Evolutionary conservation across 768 basidiomycete species (phyloP).

Genomic region (Kwoniella heveanensis): DNA sequence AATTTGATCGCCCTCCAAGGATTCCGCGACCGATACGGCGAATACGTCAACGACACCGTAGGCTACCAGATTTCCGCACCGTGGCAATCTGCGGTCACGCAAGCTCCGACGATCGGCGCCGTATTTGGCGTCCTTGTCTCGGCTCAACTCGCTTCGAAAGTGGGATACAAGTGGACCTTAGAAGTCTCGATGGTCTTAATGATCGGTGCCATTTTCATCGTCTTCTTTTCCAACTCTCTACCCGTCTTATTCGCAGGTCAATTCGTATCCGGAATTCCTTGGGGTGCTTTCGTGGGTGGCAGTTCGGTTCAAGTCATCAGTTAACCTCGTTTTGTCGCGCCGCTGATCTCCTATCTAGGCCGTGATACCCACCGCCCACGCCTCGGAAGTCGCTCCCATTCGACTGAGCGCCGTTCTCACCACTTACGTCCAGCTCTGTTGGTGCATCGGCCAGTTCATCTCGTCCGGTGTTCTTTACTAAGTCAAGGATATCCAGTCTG

Average conservation of each 20-base stretch:
- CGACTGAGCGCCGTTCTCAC: slow-evolving; percentile 32
- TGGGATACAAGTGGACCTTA: slow-evolving; percentile 29
- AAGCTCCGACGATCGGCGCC: slow-evolving; percentile 17
- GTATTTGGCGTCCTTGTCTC: slow-evolving; percentile 20
- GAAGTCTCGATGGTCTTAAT: slow-evolving; percentile 26
- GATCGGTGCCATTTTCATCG: slow-evolving; percentile 30
- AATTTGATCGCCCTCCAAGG: not conserved
- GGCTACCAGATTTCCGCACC: slow-evolving; percentile 19
- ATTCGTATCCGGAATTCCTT: slow-evolving; percentile 36
- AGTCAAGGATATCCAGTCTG: not conserved
- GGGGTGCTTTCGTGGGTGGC: slow-evolving; percentile 32
- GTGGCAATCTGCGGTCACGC: slow-evolving; percentile 18
- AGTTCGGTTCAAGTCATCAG: too few relatives aligned
- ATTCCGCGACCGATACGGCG: not conserved
- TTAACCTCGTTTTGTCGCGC: too few relatives aligned
- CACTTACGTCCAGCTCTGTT: slow-evolving; percentile 48
- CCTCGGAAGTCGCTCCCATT: slow-evolving; percentile 33
- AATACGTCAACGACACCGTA: slow-evolving; percentile 1
- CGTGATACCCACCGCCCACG: slow-evolving; percentile 33
- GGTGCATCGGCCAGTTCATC: slow-evolving; percentile 34
- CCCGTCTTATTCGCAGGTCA: slow-evolving; percentile 16
- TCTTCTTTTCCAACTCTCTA: slow-evolving; percentile 21
- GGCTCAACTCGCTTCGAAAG: slow-evolving; percentile 8
- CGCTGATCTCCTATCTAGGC: too few relatives aligned
- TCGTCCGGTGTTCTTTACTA: slow-evolving; percentile 21